Conservation (phyloP, 129 eudicot genomes). For the Lactuca saligna region DNA sequence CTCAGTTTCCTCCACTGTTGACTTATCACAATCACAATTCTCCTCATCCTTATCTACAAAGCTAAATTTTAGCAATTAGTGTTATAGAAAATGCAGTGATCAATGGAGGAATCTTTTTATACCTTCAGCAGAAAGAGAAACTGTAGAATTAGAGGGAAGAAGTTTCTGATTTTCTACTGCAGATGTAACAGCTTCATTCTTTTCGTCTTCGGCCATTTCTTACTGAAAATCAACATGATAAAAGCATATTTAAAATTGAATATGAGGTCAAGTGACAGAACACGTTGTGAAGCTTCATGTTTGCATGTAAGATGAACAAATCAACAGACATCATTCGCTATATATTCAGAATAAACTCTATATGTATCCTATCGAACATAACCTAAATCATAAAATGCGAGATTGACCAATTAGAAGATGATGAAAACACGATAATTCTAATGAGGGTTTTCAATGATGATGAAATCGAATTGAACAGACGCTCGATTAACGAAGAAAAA, state of each 20-base stretch:
- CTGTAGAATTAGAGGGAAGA: constrained; percentile 52
- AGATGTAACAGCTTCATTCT: constrained; percentile 46
- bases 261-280: not conserved
- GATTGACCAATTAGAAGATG: constrained; percentile 11
- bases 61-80: constrained; percentile 46
- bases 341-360: not conserved
- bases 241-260: not conserved
- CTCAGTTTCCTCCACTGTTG: constrained; percentile 26
- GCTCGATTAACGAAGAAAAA: not conserved
- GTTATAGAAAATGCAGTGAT: constrained; percentile 26
- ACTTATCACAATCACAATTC: constrained; percentile 14
- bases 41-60: constrained; percentile 38
- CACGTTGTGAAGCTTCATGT: not conserved
- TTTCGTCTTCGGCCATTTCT: constrained; percentile 40
- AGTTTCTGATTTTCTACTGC: constrained; percentile 46
- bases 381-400: constrained; percentile 11
- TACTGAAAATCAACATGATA: constrained; percentile 19
- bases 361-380: constrained; percentile 2
- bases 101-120: constrained; percentile 12
- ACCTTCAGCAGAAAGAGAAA: constrained; percentile 64
- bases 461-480: constrained; percentile 2
- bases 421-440: constrained; percentile 17
- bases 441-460: constrained; percentile 4
- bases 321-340: not conserved
- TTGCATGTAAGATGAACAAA: constrained; percentile 9